Conservation (phyloP, 768 basidiomycete genomes). For the Tephrocybe sp. region DNA sequence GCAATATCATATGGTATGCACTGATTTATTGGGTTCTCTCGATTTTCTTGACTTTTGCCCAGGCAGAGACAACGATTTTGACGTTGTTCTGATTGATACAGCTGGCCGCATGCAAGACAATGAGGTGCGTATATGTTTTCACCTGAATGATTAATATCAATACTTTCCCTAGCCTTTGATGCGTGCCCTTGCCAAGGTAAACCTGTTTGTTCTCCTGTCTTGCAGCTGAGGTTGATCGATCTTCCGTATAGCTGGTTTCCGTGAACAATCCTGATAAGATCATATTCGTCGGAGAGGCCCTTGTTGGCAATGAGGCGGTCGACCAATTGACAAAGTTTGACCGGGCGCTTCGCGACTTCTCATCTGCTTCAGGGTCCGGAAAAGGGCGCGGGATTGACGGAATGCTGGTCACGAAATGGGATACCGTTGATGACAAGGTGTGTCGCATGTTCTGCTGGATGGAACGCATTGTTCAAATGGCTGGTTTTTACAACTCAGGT, state of each 20-base stretch:
- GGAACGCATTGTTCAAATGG: not conserved
- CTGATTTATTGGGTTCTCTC: not conserved
- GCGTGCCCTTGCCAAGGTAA: conserved; percentile 94
- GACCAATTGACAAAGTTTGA: conserved; percentile 98
- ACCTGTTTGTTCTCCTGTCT: conserved; percentile 7
- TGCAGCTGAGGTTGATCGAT: not conserved
- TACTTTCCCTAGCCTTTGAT: conserved; percentile 74
- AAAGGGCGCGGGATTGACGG: conserved; percentile 94
- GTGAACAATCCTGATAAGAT: conserved; percentile 97
- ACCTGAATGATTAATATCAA: not conserved
- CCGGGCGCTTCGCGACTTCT: conserved; percentile 90
- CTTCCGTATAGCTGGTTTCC: conserved; percentile 67
- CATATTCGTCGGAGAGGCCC: conserved; percentile 95
- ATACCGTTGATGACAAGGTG: conserved; percentile 97
- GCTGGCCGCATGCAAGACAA: conserved; percentile 99
- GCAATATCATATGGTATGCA: conserved; percentile 83
- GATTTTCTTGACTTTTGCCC: conserved; percentile 6
- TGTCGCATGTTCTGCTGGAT: conserved; percentile 16
- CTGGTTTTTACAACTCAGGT: conserved; percentile 53
- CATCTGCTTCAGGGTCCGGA: conserved; percentile 63
- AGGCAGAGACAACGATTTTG: conserved; percentile 91
- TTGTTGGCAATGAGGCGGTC: conserved; percentile 98
- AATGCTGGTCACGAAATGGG: conserved; percentile 98
- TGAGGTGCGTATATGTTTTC: conserved; percentile 55
- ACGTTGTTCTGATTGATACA: conserved; percentile 97